Conservation (phyloP, 1,284 basidiomycete species). For the Tylopilus sp. region DNA sequence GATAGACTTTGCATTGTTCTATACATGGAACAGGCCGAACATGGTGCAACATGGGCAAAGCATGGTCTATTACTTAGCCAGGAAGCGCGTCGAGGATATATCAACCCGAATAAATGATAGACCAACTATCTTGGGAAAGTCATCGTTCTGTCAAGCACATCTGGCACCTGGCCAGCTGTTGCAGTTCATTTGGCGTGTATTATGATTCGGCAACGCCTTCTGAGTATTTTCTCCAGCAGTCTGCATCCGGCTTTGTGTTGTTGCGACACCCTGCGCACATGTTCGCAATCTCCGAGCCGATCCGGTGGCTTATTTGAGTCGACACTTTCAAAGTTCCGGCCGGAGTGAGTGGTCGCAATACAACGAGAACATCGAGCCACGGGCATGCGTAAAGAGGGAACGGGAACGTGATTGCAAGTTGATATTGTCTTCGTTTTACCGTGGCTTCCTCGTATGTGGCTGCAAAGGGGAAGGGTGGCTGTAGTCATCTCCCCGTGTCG, state of each 20-base stretch:
- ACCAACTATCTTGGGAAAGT: not conserved
- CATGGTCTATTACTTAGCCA: not conserved
- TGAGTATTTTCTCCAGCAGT: not conserved
- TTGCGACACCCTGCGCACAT: not conserved
- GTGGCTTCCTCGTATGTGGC: not conserved
- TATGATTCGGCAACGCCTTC: not conserved
- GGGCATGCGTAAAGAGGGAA: not conserved
- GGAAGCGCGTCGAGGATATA: not conserved
- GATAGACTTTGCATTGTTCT: not conserved
- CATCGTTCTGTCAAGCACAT: not conserved
- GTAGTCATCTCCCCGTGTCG: not conserved
- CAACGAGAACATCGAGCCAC: not conserved
- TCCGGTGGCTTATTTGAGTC: not conserved
- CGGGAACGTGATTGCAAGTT: not conserved
- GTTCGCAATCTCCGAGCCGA: conserved; percentile 1
- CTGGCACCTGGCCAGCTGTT: not conserved
- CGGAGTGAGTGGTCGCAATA: not conserved
- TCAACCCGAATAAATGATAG: not conserved
- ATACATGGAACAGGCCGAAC: not conserved
- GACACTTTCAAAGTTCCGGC: not conserved
- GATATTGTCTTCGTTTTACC: not conserved
- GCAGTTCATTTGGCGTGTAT: not conserved
- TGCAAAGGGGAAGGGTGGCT: not conserved
- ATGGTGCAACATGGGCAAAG: too few relatives aligned
- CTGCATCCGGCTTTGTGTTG: not conserved